A percentile compares a stretch with the other conserved stretches of the same genome.
Evolutionary conservation across 2,329 filamentous ascomycete species (phyloP).

Genomic region (Penicillium griseofulvum): DNA sequence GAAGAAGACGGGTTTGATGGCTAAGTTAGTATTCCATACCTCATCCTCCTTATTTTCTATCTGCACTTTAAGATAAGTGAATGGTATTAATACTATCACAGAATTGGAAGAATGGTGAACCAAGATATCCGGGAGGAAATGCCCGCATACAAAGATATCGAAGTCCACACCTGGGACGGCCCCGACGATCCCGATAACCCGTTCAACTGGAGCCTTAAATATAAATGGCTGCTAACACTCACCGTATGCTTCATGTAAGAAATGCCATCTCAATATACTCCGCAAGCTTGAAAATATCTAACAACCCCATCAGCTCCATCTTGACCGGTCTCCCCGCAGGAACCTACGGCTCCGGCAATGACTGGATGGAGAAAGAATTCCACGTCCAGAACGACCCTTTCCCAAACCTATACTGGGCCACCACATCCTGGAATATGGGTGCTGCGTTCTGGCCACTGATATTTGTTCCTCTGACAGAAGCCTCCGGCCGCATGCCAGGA

Average conservation of each 20-base stretch:
- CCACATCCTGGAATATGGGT: constrained; percentile 36
- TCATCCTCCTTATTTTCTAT: not conserved
- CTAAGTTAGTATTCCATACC: not conserved
- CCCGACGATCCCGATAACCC: constrained; percentile 24
- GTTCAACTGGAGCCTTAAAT: constrained; percentile 41
- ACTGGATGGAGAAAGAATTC: constrained; percentile 29
- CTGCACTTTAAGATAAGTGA: not conserved
- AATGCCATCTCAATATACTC: not conserved
- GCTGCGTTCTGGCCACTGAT: constrained; percentile 36
- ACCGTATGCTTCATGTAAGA: constrained; percentile 42
- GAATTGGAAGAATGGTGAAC: not conserved
- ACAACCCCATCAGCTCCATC: constrained; percentile 32
- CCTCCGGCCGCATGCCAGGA: constrained; percentile 45
- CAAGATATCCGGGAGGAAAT: not conserved
- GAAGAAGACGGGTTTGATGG: not conserved
- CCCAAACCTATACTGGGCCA: constrained; percentile 34
- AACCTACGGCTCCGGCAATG: constrained; percentile 38
- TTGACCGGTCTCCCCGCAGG: constrained; percentile 43
- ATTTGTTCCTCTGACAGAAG: constrained; percentile 36
- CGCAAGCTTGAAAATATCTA: not conserved
- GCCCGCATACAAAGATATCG: constrained; percentile 7
- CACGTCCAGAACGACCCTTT: constrained; percentile 34
- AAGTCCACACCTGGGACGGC: constrained; percentile 30
- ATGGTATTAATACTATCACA: not conserved
- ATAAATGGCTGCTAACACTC: constrained; percentile 45